Percentiles rank a stretch among this genome's conserved stretches.
These are phyloP conservation scores for Fomes fomentarius DNA, from an alignment of 1,284 basidiomycete species.

Conservation along the genomic window DNA sequence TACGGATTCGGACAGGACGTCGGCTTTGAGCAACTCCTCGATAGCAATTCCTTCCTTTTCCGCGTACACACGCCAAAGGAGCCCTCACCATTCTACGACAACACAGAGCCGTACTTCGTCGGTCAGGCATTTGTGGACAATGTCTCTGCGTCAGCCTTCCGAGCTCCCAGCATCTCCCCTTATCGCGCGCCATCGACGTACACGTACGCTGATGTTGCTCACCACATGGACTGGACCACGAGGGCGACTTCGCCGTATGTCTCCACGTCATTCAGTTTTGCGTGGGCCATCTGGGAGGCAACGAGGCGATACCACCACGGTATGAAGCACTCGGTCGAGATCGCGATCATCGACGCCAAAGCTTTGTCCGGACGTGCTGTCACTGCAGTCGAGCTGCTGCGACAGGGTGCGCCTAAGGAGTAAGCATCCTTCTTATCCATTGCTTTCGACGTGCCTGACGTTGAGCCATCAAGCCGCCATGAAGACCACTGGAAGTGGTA, in stretches of 20 bases:
- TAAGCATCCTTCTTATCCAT: constrained; percentile 25
- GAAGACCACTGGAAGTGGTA: constrained; percentile 75
- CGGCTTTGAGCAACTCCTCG: constrained; percentile 61
- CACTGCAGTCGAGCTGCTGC: constrained; percentile 65
- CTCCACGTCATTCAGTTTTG: constrained; percentile 76
- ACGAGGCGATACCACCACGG: constrained; percentile 68
- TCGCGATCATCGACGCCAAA: constrained; percentile 73
- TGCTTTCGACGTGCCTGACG: neutral
- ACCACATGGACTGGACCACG: constrained; percentile 78
- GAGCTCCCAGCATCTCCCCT: constrained; percentile 18
- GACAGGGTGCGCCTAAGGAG: constrained; percentile 54
- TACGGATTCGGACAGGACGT: constrained; percentile 69
- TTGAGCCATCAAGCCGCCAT: constrained; percentile 49
- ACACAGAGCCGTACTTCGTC: constrained; percentile 62
- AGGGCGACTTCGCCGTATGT: constrained; percentile 67
- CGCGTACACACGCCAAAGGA: constrained; percentile 76
- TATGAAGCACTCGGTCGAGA: constrained; percentile 73
- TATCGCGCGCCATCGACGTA: constrained; percentile 28
- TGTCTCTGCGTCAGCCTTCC: constrained; percentile 32
- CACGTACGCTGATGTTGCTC: constrained; percentile 64
- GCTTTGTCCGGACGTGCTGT: constrained; percentile 57
- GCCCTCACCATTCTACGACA: constrained; percentile 52
- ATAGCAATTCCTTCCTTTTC: constrained; percentile 72
- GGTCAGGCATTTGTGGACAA: constrained; percentile 57
- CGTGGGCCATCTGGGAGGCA: constrained; percentile 81